These are phyloP conservation scores for Fistulifera solaris DNA, from an alignment of 108 stramenopile species.

Conservation along the genomic window DNA sequence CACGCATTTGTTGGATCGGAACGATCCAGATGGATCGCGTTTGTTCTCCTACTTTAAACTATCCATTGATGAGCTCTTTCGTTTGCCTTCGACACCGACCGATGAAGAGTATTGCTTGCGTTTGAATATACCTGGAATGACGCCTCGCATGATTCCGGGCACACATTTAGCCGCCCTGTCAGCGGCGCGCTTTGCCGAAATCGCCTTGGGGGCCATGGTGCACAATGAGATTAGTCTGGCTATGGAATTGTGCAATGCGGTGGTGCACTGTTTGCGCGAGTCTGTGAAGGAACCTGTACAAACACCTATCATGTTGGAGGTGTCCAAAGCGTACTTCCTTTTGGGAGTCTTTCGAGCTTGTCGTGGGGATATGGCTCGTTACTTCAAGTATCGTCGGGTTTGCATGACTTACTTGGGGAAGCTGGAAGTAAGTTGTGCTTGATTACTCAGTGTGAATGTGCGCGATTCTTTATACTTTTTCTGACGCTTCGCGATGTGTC, in stretches of 20 bases:
- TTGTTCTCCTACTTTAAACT: constrained; percentile 63
- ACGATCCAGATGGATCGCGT: constrained; percentile 48
- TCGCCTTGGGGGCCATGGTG: constrained; percentile 73
- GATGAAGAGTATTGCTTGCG: constrained; percentile 60
- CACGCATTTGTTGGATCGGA: constrained; percentile 47
- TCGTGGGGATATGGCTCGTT: constrained; percentile 74
- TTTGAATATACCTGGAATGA: constrained; percentile 37
- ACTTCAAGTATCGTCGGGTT: constrained; percentile 85
- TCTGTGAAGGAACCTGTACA: constrained; percentile 51
- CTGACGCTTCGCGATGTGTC: constrained; percentile 4
- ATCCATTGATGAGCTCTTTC: constrained; percentile 56
- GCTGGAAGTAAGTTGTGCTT: constrained; percentile 29
- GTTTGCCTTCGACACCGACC: constrained; percentile 66
- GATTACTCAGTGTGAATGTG: background rate
- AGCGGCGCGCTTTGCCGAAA: constrained; percentile 75
- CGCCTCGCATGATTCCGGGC: constrained; percentile 38
- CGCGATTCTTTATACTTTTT: constrained; percentile 1
- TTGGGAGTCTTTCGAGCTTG: constrained; percentile 71
- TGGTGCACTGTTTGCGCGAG: constrained; percentile 68
- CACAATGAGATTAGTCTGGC: constrained; percentile 63
- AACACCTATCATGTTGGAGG: constrained; percentile 50
- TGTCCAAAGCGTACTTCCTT: constrained; percentile 77
- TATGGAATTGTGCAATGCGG: constrained; percentile 76
- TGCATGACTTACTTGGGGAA: constrained; percentile 66
- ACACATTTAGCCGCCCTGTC: constrained; percentile 64